These are phyloP conservation scores for Trichoderma hamatum DNA, from an alignment of 2,329 filamentous ascomycete genomes.

Conservation along the genomic window DNA sequence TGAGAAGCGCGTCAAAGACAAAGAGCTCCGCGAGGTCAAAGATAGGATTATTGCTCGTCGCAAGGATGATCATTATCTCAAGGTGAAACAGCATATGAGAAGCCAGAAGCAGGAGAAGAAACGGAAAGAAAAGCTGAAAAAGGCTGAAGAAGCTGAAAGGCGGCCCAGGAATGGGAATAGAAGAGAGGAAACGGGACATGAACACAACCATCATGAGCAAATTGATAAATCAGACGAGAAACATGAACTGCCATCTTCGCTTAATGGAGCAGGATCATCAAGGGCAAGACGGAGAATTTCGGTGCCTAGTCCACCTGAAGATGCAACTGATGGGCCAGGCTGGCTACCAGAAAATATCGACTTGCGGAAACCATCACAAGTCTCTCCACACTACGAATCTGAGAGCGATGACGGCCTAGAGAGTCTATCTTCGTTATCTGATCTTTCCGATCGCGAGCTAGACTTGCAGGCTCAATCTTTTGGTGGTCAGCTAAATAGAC, in stretches of 20 bases:
- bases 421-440: conserved; percentile 42
- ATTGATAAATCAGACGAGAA: conserved; percentile 25
- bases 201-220: conserved; percentile 29
- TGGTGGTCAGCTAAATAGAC: conserved; percentile 23
- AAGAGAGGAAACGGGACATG: background rate
- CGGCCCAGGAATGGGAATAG: conserved; percentile 26
- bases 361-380: background rate
- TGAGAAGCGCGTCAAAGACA: conserved; percentile 47
- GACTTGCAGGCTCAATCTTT: conserved; percentile 38
- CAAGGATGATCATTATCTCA: conserved; percentile 43
- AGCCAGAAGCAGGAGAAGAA: conserved; percentile 43
- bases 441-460: conserved; percentile 46
- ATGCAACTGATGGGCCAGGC: conserved; percentile 15
- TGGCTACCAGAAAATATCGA: background rate
- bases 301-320: conserved; percentile 2
- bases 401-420: conserved; percentile 36
- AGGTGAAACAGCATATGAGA: conserved; percentile 44
- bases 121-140: conserved; percentile 85
- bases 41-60: conserved; percentile 49
- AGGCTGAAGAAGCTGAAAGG: conserved; percentile 67
- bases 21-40: conserved; percentile 41
- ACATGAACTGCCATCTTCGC: conserved; percentile 20
- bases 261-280: conserved; percentile 17
- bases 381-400: conserved; percentile 29
- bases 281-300: conserved; percentile 30